Conservation (phyloP, 2,329 filamentous ascomycete genomes). For the Colletotrichum lupini region DNA sequence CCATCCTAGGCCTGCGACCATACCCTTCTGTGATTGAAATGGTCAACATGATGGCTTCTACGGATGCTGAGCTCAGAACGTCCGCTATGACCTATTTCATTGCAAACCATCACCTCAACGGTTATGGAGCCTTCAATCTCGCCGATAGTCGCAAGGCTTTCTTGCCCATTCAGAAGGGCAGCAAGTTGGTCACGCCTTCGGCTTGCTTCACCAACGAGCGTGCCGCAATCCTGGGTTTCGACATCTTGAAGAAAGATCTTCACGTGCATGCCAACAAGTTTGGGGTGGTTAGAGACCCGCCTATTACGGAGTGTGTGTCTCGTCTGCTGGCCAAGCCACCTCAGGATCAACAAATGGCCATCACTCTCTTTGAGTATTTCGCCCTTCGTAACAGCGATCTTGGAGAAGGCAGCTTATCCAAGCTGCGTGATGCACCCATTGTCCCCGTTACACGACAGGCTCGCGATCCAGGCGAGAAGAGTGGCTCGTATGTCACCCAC, state of each 20-base stretch:
- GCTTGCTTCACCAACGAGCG: conserved; percentile 86
- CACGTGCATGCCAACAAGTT: conserved; percentile 79
- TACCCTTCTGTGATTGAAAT: conserved; percentile 80
- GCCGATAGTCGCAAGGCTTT: conserved; percentile 67
- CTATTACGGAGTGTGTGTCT: conserved; percentile 80
- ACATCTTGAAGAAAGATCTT: conserved; percentile 80
- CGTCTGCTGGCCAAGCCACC: conserved; percentile 80
- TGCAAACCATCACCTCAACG: conserved; percentile 80
- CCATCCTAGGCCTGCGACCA: conserved; percentile 76
- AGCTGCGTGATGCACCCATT: conserved; percentile 73
- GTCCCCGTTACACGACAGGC: conserved; percentile 69
- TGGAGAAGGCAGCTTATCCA: conserved; percentile 67
- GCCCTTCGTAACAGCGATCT: conserved; percentile 81
- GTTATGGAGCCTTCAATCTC: conserved; percentile 75
- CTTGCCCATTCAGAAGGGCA: conserved; percentile 77
- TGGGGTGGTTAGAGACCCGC: conserved; percentile 85
- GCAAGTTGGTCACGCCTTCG: conserved; percentile 75
- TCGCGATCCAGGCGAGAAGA: conserved; percentile 29
- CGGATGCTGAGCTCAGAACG: conserved; percentile 68
- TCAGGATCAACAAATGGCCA: conserved; percentile 71
- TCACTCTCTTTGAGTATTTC: conserved; percentile 84
- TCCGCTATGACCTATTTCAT: conserved; percentile 86
- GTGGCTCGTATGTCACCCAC: conserved; percentile 54
- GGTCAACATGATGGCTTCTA: conserved; percentile 79
- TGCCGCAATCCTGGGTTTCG: conserved; percentile 82